Percentiles rank a stretch among this genome's conserved stretches.
Conservation (phyloP, 2,329 filamentous ascomycete species). For the Fusarium albosuccineum region DNA sequence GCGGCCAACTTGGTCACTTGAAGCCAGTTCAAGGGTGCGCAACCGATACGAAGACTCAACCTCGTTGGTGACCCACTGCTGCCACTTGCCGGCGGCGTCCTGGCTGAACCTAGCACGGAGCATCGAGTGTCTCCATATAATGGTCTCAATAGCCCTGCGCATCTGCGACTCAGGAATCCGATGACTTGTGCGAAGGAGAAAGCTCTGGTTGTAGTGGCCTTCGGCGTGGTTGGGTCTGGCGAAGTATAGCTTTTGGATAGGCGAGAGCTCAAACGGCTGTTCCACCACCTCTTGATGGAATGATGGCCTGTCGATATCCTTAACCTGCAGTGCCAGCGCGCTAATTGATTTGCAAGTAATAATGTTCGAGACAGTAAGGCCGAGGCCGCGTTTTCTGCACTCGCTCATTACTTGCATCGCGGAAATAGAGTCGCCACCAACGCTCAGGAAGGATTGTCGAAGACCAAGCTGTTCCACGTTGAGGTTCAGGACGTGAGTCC, state of each 20-base stretch:
- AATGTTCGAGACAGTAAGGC: constrained; percentile 47
- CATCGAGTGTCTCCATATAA: constrained; percentile 35
- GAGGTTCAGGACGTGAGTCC: constrained; percentile 37
- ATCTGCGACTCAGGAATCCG: constrained; percentile 6
- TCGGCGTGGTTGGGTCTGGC: constrained; percentile 22
- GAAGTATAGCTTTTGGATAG: constrained; percentile 40
- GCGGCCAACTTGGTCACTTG: background rate
- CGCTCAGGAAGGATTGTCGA: constrained; percentile 50
- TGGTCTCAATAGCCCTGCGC: constrained; percentile 17
- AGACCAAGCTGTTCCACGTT: constrained; percentile 37
- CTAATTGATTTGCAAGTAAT: constrained; percentile 45
- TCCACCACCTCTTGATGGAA: constrained; percentile 8
- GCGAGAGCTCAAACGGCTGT: constrained; percentile 26
- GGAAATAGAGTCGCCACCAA: constrained; percentile 59
- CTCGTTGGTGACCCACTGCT: constrained; percentile 25
- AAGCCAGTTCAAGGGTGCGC: background rate
- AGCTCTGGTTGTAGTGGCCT: constrained; percentile 42
- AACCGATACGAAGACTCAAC: constrained; percentile 23
- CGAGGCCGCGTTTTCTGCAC: constrained; percentile 46
- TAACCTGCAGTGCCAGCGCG: constrained; percentile 25
- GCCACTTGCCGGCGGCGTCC: constrained; percentile 7
- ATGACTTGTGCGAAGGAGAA: constrained; percentile 28
- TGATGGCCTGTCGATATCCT: constrained; percentile 16
- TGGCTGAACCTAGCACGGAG: constrained; percentile 31
- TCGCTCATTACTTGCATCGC: constrained; percentile 57